phyloP scores from a whole-genome alignment of 2,329 filamentous ascomycete species.

The Neodidymelliopsis sp. region DNA sequence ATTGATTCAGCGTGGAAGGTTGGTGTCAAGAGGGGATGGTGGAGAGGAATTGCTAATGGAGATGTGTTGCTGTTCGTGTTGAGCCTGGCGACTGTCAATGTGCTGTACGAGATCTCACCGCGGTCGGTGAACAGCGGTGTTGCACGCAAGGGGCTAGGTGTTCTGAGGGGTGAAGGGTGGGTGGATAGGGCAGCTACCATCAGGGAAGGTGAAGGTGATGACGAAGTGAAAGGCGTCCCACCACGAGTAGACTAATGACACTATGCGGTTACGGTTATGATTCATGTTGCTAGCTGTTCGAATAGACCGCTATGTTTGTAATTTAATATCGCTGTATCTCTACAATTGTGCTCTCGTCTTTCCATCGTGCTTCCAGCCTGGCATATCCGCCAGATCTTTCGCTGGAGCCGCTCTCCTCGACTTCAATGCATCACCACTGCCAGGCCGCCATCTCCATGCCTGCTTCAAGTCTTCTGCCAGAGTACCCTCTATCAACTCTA shows the following conservation, averaged over 20 bases:
- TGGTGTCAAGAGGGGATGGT: constrained; percentile 88
- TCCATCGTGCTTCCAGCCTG: constrained; percentile 51
- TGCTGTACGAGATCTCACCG: constrained; percentile 76
- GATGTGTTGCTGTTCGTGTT: constrained; percentile 85
- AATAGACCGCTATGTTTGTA: too few relatives aligned
- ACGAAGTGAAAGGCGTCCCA: constrained; percentile 9
- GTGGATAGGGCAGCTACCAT: constrained; percentile 63
- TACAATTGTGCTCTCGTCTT: neutral
- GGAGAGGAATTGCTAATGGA: constrained; percentile 80
- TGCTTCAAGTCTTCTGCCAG: constrained; percentile 50
- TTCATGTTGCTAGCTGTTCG: neutral
- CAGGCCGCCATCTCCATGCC: constrained; percentile 57
- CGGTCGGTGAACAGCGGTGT: constrained; percentile 70
- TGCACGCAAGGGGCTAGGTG: constrained; percentile 75
- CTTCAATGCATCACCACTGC: constrained; percentile 53
- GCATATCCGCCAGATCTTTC: constrained; percentile 57
- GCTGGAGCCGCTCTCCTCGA: constrained; percentile 52
- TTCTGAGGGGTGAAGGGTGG: constrained; percentile 78
- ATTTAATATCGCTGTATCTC: neutral
- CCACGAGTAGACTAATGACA: constrained; percentile 10
- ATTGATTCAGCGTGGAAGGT: constrained; percentile 91
- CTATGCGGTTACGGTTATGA: constrained; percentile 2
- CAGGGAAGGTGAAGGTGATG: constrained; percentile 19
- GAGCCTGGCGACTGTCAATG: constrained; percentile 79
- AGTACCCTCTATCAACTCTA: constrained; percentile 54